Evolutionary conservation across 768 basidiomycete genomes (phyloP).

Genomic region (Myochromella boudieri): DNA sequence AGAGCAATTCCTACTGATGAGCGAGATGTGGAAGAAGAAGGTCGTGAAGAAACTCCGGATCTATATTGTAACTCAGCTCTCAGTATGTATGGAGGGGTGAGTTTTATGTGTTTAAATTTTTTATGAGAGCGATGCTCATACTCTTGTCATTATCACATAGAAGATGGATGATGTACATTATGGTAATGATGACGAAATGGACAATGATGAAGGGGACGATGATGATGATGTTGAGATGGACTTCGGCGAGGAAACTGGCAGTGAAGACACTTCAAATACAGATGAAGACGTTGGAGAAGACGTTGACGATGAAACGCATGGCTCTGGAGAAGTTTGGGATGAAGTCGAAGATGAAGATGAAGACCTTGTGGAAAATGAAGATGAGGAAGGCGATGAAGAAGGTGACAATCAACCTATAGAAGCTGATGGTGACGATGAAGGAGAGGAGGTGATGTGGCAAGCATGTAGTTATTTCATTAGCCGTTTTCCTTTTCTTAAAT

Average conservation of each 20-base stretch:
- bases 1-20: conserved; percentile 55
- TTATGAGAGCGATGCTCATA: background rate
- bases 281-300: conserved; percentile 74
- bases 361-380: conserved; percentile 33
- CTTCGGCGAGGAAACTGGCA: conserved; percentile 79
- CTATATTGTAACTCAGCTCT: conserved; percentile 95
- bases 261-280: conserved; percentile 76
- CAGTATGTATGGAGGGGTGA: conserved; percentile 93
- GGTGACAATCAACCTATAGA: conserved; percentile 38
- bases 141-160: conserved; percentile 35
- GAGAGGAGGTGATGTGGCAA: conserved; percentile 59
- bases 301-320: conserved; percentile 58
- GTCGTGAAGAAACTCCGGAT: conserved; percentile 84
- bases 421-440: conserved; percentile 52
- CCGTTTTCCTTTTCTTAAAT: background rate
- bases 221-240: conserved; percentile 89
- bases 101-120: conserved; percentile 2
- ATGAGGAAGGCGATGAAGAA: conserved; percentile 48
- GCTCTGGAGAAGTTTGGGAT: conserved; percentile 28
- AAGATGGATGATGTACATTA: conserved; percentile 85
- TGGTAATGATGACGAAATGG: conserved; percentile 72
- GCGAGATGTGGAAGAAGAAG: conserved; percentile 53
- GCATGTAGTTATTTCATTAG: conserved; percentile 28
- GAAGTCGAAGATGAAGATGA: background rate
- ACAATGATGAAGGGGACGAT: conserved; percentile 76